Evolutionary conservation across 805 yeast species (phyloP), one percentile per base, ranked within the genome.

Genomic region (Ogataea paraovalis): DNA sequence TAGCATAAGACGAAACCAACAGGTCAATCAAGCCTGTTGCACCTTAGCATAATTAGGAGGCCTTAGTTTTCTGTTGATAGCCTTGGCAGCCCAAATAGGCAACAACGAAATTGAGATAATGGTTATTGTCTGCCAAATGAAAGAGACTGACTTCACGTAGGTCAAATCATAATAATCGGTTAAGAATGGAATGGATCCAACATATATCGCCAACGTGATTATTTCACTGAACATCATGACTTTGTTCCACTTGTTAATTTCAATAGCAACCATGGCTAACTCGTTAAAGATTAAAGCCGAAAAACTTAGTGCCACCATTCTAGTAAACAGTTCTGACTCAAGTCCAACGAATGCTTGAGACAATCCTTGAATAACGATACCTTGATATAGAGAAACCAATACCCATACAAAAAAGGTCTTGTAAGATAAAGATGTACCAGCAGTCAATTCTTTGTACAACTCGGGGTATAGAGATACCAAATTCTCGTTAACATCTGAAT

Each of bases 11-110:
- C n/a, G n/a, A n/a, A n/a, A n/a, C n/a, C n/a, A n/a, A n/a, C n/a
- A n/a, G n/a, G n/a, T n/a, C n/a, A n/a, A 19, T 16, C 40, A 82
- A 46, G 78, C 83, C 51, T 87, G 94, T 65, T 91, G 98, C 38
- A 94, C 98, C 66, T 94, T 94, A 8, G 97, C 97, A 65, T 94
- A 94, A 61, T 88, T 89, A 28, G 99, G 99, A 3, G 99, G 98
- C 56, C 90, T 80, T 47, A 94, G 66, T 51, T 73, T 81, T 53
- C 96, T 76, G 60, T 84, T 82, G 16, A 92, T 70, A 3, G 86
- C 74, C 65, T 87, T 87, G 2, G 83, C 82, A 2, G 85, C 70
- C 97, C 97, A 92, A 1, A 92, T 95, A 0, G 99, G 99, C 33
- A 89, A 66, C 48, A 92, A 71, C 6, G 96, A 85, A 3, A 87